A percentile compares a stretch with the other conserved stretches of the same genome.
These are phyloP conservation scores for Bipolaris bicolor DNA, from an alignment of 2,329 filamentous ascomycete species.

Conservation along the genomic window DNA sequence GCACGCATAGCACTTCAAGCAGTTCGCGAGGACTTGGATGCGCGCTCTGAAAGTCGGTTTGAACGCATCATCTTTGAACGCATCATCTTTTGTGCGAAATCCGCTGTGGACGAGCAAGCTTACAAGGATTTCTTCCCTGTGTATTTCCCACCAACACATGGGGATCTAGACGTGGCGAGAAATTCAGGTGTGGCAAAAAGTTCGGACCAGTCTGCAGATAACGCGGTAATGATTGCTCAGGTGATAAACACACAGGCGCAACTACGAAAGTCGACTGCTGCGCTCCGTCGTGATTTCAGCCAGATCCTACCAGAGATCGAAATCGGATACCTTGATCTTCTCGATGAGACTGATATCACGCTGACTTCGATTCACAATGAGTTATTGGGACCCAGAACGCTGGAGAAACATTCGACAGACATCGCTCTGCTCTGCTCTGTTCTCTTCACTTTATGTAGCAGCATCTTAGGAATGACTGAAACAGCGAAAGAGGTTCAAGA, in stretches of 20 bases:
- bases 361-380: conserved; percentile 22
- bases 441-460: conserved; percentile 28
- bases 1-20: conserved; percentile 43
- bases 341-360: conserved; percentile 23
- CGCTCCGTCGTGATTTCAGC: conserved; percentile 23
- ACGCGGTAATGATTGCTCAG: conserved; percentile 19
- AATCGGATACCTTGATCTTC: conserved; percentile 12
- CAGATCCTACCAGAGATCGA: conserved; percentile 25
- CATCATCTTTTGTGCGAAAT: conserved; percentile 42
- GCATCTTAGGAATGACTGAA: conserved; percentile 31
- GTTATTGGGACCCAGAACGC: no score
- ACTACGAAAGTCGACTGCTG: conserved; percentile 22
- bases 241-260: conserved; percentile 27
- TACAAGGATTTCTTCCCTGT: conserved; percentile 40
- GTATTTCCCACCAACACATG: conserved; percentile 44
- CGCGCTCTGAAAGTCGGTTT: conserved; percentile 24
- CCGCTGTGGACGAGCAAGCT: conserved; percentile 32
- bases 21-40: conserved; percentile 42
- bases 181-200: conserved; percentile 22
- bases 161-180: conserved; percentile 33
- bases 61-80: conserved; percentile 42
- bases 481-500: conserved; percentile 22
- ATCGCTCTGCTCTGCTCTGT: conserved; percentile 35
- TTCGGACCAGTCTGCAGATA: conserved; percentile 15
- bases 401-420: conserved; percentile 6